These are phyloP conservation scores for Apodospora peruviana DNA, from an alignment of 495 filamentous ascomycete species.

Conservation along the genomic window DNA sequence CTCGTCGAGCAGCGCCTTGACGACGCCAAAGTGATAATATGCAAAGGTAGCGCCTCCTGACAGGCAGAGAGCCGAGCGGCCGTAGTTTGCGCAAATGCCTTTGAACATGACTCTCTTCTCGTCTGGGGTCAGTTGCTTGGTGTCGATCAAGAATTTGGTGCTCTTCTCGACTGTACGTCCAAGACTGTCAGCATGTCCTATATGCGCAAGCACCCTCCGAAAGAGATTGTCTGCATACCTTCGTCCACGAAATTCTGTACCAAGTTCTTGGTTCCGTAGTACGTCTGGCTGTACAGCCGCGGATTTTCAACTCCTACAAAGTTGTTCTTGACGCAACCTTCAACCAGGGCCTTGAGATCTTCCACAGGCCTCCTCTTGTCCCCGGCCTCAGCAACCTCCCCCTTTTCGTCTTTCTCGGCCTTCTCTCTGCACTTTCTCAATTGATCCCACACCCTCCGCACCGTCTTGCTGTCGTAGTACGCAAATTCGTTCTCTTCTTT, in stretches of 20 bases:
- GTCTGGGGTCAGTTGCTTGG: slow-evolving; percentile 57
- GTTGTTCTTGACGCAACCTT: slow-evolving; percentile 94
- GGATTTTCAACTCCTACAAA: slow-evolving; percentile 95
- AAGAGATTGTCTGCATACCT: slow-evolving; percentile 31
- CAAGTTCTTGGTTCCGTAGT: slow-evolving; percentile 89
- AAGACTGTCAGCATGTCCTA: neutral
- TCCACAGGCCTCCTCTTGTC: slow-evolving; percentile 51
- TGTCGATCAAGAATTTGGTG: slow-evolving; percentile 61
- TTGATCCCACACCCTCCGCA: slow-evolving; percentile 68
- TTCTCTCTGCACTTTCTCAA: slow-evolving; percentile 54
- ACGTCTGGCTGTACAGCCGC: slow-evolving; percentile 88
- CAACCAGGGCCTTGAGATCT: slow-evolving; percentile 67
- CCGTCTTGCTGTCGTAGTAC: slow-evolving; percentile 85
- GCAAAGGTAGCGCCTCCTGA: slow-evolving; percentile 95
- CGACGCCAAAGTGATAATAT: slow-evolving; percentile 94
- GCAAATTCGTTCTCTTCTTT: slow-evolving; percentile 84
- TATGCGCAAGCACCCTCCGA: neutral
- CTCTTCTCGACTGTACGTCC: slow-evolving; percentile 47
- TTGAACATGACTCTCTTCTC: slow-evolving; percentile 83
- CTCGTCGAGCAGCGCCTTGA: slow-evolving; percentile 85
- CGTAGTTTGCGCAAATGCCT: slow-evolving; percentile 83
- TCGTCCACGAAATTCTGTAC: slow-evolving; percentile 89
- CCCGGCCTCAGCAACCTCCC: slow-evolving; percentile 5
- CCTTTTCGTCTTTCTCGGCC: slow-evolving; percentile 50
- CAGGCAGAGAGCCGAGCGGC: slow-evolving; percentile 85